Percentiles rank a stretch among this genome's conserved stretches.
Evolutionary conservation across 768 basidiomycete genomes (phyloP).

Genomic region (Filobasidium wieringae): DNA sequence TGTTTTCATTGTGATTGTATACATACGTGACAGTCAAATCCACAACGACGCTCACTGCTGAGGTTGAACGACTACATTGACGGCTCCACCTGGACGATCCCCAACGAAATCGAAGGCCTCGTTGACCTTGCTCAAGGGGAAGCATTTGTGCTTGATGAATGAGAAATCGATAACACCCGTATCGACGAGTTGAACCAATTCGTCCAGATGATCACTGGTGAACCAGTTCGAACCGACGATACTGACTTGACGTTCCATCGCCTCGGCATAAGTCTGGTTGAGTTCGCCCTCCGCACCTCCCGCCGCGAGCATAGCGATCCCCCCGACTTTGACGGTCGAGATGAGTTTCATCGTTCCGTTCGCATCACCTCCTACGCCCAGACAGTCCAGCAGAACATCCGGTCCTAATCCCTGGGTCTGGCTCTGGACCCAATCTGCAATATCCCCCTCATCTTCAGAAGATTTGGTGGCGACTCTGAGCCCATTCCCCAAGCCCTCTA

Average conservation of each 20-base stretch:
- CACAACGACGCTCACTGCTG: background rate
- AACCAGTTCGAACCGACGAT: slow-evolving; percentile 14
- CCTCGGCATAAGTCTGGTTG: slow-evolving; percentile 10
- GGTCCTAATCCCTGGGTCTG: slow-evolving; percentile 10
- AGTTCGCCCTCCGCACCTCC: slow-evolving; percentile 11
- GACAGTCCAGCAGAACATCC: slow-evolving; percentile 13
- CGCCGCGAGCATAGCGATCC: slow-evolving; percentile 10
- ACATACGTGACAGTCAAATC: too few relatives aligned
- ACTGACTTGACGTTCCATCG: background rate
- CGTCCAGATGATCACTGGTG: slow-evolving; percentile 9
- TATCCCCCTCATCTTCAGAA: slow-evolving; percentile 12
- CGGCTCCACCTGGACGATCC: slow-evolving; percentile 14
- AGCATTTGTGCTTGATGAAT: slow-evolving; percentile 8
- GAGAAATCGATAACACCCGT: slow-evolving; percentile 14
- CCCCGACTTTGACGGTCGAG: slow-evolving; percentile 6
- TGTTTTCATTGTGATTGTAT: too few relatives aligned
- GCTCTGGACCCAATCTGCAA: slow-evolving; percentile 8
- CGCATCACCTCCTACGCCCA: slow-evolving; percentile 15
- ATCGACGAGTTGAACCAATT: slow-evolving; percentile 7
- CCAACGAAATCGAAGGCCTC: slow-evolving; percentile 15
- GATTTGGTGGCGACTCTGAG: background rate
- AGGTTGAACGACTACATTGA: slow-evolving; percentile 14
- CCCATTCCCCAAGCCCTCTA: background rate
- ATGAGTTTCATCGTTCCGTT: slow-evolving; percentile 2
- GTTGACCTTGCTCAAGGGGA: slow-evolving; percentile 13